Evolutionary conservation across 106 monocot species (phyloP).

Genomic region (Allium cepa): DNA sequence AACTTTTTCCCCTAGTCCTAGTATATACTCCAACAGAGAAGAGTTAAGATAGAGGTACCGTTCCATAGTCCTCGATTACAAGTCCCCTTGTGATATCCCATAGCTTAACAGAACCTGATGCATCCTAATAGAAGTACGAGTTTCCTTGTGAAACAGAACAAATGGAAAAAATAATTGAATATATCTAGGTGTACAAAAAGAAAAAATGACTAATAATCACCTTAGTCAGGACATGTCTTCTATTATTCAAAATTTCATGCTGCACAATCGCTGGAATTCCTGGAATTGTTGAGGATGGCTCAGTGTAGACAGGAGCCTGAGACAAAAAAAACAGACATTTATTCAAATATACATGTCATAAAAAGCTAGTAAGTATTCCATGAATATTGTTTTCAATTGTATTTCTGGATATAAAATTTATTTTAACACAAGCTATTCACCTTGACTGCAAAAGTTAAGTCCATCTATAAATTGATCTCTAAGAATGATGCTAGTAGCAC

Average conservation of each 20-base stretch:
- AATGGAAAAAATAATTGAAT: background rate
- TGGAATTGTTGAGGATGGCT: constrained; percentile 63
- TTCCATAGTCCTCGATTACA: constrained; percentile 82
- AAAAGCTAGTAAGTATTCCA: too few relatives aligned
- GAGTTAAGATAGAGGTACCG: constrained; percentile 33
- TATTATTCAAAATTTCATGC: constrained; percentile 95
- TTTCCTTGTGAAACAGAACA: background rate
- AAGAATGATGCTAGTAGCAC: too few relatives aligned
- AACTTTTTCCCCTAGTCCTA: too few relatives aligned
- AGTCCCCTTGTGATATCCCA: constrained; percentile 93
- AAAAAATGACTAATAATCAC: constrained; percentile 28
- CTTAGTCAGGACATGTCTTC: constrained; percentile 95
- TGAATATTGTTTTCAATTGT: too few relatives aligned
- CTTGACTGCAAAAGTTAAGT: too few relatives aligned
- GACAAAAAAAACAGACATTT: constrained; percentile 5
- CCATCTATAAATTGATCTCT: too few relatives aligned
- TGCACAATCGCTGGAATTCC: constrained; percentile 81
- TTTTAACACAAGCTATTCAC: too few relatives aligned
- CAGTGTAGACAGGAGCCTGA: constrained; percentile 81
- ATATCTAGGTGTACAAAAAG: background rate
- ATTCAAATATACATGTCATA: too few relatives aligned
- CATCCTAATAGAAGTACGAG: constrained; percentile 42
- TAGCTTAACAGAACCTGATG: constrained; percentile 77
- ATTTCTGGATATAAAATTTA: too few relatives aligned
- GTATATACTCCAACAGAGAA: too few relatives aligned